Evolutionary conservation across 768 basidiomycete genomes (phyloP), one percentile per base, ranked within the genome.

Genomic region (Coprinopsis marcescibilis): DNA sequence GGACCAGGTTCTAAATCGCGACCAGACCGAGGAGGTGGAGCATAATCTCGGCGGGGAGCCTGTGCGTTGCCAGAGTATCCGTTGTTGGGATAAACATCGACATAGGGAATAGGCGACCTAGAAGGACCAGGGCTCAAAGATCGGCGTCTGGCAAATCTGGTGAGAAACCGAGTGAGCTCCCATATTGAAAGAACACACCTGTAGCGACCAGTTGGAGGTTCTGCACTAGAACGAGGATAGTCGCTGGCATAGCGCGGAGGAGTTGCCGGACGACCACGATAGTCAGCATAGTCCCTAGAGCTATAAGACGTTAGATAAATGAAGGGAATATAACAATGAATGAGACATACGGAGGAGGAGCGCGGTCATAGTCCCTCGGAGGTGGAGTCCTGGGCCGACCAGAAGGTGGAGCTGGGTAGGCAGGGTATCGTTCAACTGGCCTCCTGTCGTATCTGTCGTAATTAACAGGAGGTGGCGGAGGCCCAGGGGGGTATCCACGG

Each of bases 121-220:
- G 75, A 65, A 51, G 76, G 73, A 23, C 33, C 42, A 46, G 82
- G 83, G 55, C 86, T 89, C 56, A 79, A 73, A 26, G 87, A 89
- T 43, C 86, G 82, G 55, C 86, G 82, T 48, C 84, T 85, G 45
- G 82, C 78, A 54, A 83, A 79, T 46, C 80, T 80, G 50, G 20
- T 25, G 19, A 43, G 17, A 50, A 40, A 34, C 36, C 40, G 36
- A 21, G 36, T 19, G 30, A 34, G 42, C 17, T 17, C 27, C 13
- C 37, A 32, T 6, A 20, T 32, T 32, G 14, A 44, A 43, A 49
- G 40, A 21, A 4, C 43, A 49, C 29, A 76, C 72, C 75, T 68
- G 51, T 69, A 72, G 70, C 81, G 72, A 56, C 62, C 69, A 59
- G 54, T 68, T 32, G 60, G 65, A 43, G 68, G 58, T 46, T 73